Evolutionary conservation across 2,329 filamentous ascomycete genomes (phyloP).

Genomic region (Monosporascus cannonballus): DNA sequence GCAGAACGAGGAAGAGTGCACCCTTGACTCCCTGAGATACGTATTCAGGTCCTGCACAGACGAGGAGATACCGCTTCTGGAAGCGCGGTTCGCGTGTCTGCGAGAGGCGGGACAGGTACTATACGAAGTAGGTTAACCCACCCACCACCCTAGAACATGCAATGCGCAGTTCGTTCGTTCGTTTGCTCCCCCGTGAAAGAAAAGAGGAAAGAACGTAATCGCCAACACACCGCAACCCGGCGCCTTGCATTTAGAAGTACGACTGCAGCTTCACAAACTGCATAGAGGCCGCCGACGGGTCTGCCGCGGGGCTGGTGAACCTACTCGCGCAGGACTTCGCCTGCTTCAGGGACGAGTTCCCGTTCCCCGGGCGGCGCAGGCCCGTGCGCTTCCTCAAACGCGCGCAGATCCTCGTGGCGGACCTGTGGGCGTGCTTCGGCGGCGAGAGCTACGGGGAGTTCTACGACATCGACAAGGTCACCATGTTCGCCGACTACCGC

Average conservation of each 20-base stretch:
- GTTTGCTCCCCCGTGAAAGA: neutral
- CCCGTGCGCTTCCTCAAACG: slow-evolving; percentile 83
- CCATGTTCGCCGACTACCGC: slow-evolving; percentile 98
- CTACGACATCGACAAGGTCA: slow-evolving; percentile 87
- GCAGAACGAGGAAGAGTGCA: slow-evolving; percentile 70
- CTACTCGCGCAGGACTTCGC: slow-evolving; percentile 73
- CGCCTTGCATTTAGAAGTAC: slow-evolving; percentile 53
- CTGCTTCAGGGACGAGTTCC: slow-evolving; percentile 78
- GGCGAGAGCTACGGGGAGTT: slow-evolving; percentile 76
- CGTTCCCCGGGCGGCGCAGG: slow-evolving; percentile 63
- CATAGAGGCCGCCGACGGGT: slow-evolving; percentile 67
- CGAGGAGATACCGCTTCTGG: slow-evolving; percentile 79
- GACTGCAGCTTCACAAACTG: slow-evolving; percentile 67
- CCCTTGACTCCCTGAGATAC: slow-evolving; percentile 63
- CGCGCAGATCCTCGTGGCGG: slow-evolving; percentile 91
- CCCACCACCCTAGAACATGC: slow-evolving; percentile 7
- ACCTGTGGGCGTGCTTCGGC: slow-evolving; percentile 93
- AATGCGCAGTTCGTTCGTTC: neutral
- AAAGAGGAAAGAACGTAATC: slow-evolving; percentile 1
- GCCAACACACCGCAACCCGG: slow-evolving; percentile 15
- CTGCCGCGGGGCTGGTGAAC: slow-evolving; percentile 81
- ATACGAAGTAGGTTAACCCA: slow-evolving; percentile 53
- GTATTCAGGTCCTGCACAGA: slow-evolving; percentile 83
- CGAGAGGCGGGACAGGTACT: slow-evolving; percentile 78
- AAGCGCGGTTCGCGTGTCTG: slow-evolving; percentile 71